Evolutionary conservation across 2,329 filamentous ascomycete genomes (phyloP), one percentile per base, ranked within the genome.

Genomic region (Verticillium longisporum): DNA sequence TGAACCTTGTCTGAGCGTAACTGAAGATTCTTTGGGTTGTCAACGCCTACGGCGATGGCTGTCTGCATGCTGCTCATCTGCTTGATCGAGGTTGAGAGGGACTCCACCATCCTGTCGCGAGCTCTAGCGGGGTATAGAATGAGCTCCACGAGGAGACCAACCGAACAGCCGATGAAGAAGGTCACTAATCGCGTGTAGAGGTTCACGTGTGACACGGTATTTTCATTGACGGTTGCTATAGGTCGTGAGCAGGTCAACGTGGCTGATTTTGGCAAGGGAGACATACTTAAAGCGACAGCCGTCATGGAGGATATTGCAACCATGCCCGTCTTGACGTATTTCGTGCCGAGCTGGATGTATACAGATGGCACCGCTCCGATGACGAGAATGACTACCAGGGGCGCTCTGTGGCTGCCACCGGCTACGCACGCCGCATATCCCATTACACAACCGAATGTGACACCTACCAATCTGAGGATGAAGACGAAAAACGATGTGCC

Each of bases 31-130:
- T 78, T 67, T 33, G 76, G 68, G 11, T 74, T 74, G 59, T 83
- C 80, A 33, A 85, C 77, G 0, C 83, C 83, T 50, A 80, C 77
- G 2, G 82, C 80, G 45, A 86, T 73, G 56, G 79, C 81, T 1
- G 77, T 77, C 64, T 86, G 80, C 84, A 87, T 86, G 58, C 81
- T 78, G 55, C 78, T 79, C 57, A 86, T 79, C 60, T 86, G 81
- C 6, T 76, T 74, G 53, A 86, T 79, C 0, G 80, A 80, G 3
- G 77, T 73, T 1, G 82, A 81, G 9, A 86, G 72, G 0, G 80
- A 83, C 66, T 86, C 82, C 4, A 85, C 78, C 6, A 87, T 72
- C 26, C 80, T 76, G 60, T 84, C 81, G 53, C 83, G 74, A 3
- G 84, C 84, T 66, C 82, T 80, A 14, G 84, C 81, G 0, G 84